Evolutionary conservation across 805 yeast genomes (phyloP).

Genomic region (Blastobotrys mokoenaii): DNA sequence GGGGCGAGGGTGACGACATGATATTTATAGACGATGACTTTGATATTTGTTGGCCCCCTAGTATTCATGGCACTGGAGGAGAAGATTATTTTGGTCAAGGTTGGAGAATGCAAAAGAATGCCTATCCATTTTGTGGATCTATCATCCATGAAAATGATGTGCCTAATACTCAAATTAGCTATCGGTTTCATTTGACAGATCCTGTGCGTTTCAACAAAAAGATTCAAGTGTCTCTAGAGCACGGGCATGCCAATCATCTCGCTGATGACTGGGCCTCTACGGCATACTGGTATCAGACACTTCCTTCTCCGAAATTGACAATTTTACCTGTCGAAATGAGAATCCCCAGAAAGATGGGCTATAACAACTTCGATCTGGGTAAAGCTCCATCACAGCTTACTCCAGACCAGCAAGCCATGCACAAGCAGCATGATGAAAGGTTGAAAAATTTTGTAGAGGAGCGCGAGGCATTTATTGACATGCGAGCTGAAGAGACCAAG

Average conservation of each 20-base stretch:
- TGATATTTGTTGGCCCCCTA: not conserved
- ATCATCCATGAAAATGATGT: constrained; percentile 2
- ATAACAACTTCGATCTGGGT: not conserved
- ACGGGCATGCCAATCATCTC: constrained; percentile 1
- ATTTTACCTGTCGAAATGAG: not conserved
- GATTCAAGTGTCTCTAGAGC: not conserved
- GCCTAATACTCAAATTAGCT: constrained; percentile 1
- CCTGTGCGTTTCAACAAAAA: not conserved
- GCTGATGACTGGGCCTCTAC: constrained; percentile 1
- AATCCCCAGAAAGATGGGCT: not conserved
- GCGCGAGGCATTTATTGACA: not conserved
- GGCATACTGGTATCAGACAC: constrained; percentile 2
- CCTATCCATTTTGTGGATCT: not conserved
- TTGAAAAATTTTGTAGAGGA: not conserved
- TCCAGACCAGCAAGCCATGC: not conserved
- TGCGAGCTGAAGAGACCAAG: not conserved
- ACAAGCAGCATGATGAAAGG: not conserved
- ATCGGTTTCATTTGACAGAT: not conserved
- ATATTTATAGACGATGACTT: not conserved
- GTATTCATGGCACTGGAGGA: constrained; percentile 1
- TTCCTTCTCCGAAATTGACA: not conserved
- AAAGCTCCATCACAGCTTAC: not conserved
- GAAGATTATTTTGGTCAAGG: constrained; percentile 1
- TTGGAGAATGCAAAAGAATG: not conserved
- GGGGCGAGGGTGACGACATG: constrained; percentile 3